Conservation (phyloP, 1,284 basidiomycete species). For the Dichomitus squalens region DNA sequence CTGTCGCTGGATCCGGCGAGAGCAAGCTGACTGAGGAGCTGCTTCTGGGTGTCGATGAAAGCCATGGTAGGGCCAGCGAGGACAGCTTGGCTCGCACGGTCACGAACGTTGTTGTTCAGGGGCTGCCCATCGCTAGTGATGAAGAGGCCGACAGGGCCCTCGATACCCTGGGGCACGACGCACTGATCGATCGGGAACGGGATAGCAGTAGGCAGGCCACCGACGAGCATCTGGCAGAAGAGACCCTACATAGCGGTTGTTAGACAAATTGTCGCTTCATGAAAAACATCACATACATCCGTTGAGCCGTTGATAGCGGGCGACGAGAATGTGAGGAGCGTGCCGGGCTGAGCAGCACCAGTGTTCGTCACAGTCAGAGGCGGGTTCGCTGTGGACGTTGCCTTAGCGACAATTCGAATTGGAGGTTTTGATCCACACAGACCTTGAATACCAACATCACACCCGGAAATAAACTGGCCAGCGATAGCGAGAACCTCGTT, state of each 20-base stretch:
- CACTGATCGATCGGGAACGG: constrained; percentile 62
- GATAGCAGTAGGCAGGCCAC: constrained; percentile 59
- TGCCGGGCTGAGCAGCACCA: constrained; percentile 55
- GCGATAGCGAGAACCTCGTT: constrained; percentile 75
- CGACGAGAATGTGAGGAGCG: constrained; percentile 62
- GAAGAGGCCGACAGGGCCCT: constrained; percentile 74
- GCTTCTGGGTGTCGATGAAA: constrained; percentile 63
- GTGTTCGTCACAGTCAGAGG: constrained; percentile 67
- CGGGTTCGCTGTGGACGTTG: constrained; percentile 51
- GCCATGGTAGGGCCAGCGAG: constrained; percentile 74
- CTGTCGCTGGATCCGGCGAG: constrained; percentile 31
- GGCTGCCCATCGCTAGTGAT: constrained; percentile 68
- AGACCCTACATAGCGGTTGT: constrained; percentile 43
- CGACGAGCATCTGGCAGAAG: constrained; percentile 78
- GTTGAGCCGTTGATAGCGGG: constrained; percentile 54
- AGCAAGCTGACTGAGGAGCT: constrained; percentile 51
- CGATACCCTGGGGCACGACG: constrained; percentile 61
- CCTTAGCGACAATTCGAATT: not conserved
- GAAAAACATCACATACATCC: constrained; percentile 36
- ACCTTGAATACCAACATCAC: constrained; percentile 65
- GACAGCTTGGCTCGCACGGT: constrained; percentile 59
- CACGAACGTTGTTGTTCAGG: constrained; percentile 62
- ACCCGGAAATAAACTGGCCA: constrained; percentile 73
- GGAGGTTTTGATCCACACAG: constrained; percentile 20
- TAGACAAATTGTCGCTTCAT: not conserved